These are phyloP conservation scores for Wickerhamomyces chambardii DNA, from an alignment of 805 yeast genomes.

Conservation along the genomic window DNA sequence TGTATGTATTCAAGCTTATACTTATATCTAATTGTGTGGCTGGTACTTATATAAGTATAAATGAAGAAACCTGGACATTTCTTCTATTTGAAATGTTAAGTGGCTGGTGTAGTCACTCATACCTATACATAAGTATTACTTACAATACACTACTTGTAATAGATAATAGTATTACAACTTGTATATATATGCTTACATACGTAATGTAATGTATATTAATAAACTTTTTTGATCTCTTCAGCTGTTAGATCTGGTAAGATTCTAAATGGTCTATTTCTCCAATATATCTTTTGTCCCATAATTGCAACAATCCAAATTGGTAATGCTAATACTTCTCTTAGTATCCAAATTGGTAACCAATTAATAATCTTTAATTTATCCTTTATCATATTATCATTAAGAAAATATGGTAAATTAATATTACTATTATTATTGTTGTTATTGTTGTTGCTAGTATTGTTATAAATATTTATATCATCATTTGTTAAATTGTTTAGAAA, in stretches of 20 bases:
- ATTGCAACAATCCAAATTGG: slow-evolving; percentile 83
- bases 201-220: no score
- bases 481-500: slow-evolving; percentile 24
- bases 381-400: no score
- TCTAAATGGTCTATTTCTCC: slow-evolving; percentile 71
- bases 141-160: no score
- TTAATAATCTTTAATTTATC: slow-evolving; percentile 10
- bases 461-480: slow-evolving; percentile 5
- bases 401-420: slow-evolving; percentile 22
- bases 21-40: no score
- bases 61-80: no score
- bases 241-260: slow-evolving; percentile 73
- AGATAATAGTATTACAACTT: no score
- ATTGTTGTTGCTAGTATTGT: slow-evolving; percentile 14
- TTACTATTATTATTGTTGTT: not conserved
- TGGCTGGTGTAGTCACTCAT: no score
- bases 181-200: no score
- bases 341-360: slow-evolving; percentile 44
- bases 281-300: slow-evolving; percentile 66
- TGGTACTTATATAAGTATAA: no score
- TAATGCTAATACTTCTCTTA: slow-evolving; percentile 66
- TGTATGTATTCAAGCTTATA: no score
- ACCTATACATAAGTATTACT: no score
- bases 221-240: slow-evolving; percentile 33
- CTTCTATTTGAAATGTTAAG: no score